A percentile compares a stretch with the other conserved stretches of the same genome.
Evolutionary conservation across 2,329 filamentous ascomycete species (phyloP).

Genomic region (Westerdykella sp.): DNA sequence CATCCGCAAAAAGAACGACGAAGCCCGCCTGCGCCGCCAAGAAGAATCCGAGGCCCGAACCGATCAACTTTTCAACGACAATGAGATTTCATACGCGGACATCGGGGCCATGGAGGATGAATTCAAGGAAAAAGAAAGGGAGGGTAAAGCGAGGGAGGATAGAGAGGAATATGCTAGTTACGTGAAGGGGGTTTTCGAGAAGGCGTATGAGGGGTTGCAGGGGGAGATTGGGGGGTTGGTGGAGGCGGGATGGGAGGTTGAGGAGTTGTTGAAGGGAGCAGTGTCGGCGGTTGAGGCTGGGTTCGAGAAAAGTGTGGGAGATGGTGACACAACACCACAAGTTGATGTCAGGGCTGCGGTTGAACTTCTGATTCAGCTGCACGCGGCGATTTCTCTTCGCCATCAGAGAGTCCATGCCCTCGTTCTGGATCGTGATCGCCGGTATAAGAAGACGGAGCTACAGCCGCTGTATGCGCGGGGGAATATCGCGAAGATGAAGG

Average conservation of each 20-base stretch:
- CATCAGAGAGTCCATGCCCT: slow-evolving; percentile 47
- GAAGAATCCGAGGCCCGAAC: slow-evolving; percentile 49
- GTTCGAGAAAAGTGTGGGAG: slow-evolving; percentile 1
- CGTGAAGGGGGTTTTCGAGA: slow-evolving; percentile 46
- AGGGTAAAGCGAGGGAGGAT: slow-evolving; percentile 49
- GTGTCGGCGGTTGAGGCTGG: slow-evolving; percentile 16
- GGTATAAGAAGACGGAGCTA: slow-evolving; percentile 50
- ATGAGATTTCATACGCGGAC: slow-evolving; percentile 54
- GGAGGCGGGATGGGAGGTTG: slow-evolving; percentile 39
- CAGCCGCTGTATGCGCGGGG: slow-evolving; percentile 48
- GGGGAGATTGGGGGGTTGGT: slow-evolving; percentile 46
- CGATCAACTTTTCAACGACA: slow-evolving; percentile 50
- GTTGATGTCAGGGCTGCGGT: slow-evolving; percentile 17
- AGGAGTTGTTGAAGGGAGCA: slow-evolving; percentile 19
- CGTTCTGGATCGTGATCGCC: slow-evolving; percentile 48
- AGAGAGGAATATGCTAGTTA: slow-evolving; percentile 48
- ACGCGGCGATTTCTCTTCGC: slow-evolving; percentile 44
- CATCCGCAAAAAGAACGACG: slow-evolving; percentile 43
- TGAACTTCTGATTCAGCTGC: slow-evolving; percentile 38
- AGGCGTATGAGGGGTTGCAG: slow-evolving; percentile 45
- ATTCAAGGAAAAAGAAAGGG: slow-evolving; percentile 48
- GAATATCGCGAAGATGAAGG: slow-evolving; percentile 47
- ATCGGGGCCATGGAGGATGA: slow-evolving; percentile 51
- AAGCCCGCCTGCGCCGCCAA: slow-evolving; percentile 45
- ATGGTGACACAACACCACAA: background rate